Evolutionary conservation across 2,329 filamentous ascomycete species (phyloP), one percentile per base, ranked within the genome.

Genomic region (Phialocephala subalpina): DNA sequence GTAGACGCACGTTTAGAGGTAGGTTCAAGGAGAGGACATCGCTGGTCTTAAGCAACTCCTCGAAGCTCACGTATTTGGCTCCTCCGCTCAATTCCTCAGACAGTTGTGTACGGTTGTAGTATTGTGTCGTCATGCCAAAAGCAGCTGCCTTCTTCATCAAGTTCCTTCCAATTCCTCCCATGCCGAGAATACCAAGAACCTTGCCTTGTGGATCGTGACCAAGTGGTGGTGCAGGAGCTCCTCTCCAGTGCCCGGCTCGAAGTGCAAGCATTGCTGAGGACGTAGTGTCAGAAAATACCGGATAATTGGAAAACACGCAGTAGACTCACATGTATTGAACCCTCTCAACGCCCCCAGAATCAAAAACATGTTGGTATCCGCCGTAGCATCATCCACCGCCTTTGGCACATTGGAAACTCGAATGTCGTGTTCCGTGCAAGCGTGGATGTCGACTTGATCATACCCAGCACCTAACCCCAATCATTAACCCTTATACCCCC

Each of bases 161-260:
- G 74, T 93, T 93, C 40, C 90, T 83, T 0, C 93, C 93, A 67
- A 97, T 96, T 2, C 93, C 92, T 22, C 93, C 93, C 92, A 96
- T 95, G 7, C 93, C 93, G 47, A 97, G 77, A 66, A 97, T 93
- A 0, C 93, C 93, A 5, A 97, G 83, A 1, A 89, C 81, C 78
- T 95, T 96, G 40, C 91, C 92, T 77, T 92, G 84, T 1, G 92
- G 92, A 74, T 96, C 92, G 75, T 92, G 91, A 14, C 92, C 93
- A 6, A 88, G 80, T 0, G 89, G 83, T 0, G 86, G 83, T 7
- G 81, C 77, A 2, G 83, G 81, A 7, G 79, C 76, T 0, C 91
- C 91, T 60, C 87, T 84, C 90, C 92, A 97, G 64, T 87, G 80
- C 0, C 90, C 88, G 25, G 84, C 81, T 40, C 93, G 87, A 11